Conservation (phyloP, 441 rosid genomes). For the Isatis lusitanica region DNA sequence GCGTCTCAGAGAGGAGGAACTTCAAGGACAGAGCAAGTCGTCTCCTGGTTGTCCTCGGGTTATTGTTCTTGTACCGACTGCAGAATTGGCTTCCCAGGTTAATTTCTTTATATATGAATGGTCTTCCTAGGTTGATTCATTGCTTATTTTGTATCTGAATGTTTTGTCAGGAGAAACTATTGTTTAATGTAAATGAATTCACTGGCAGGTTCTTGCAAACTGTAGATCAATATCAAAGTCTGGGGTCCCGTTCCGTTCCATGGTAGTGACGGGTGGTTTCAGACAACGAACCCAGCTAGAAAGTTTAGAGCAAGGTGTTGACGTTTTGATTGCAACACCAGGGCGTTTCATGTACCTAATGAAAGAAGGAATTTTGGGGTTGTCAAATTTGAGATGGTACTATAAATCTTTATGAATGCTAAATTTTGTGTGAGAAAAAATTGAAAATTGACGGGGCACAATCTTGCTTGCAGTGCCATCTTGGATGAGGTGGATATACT, state of each 20-base stretch:
- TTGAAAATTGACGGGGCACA: neutral
- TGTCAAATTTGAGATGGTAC: conserved; percentile 75
- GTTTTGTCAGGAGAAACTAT: conserved; percentile 7
- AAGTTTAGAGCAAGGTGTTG: conserved; percentile 74
- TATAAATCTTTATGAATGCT: conserved; percentile 2
- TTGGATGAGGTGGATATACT: conserved; percentile 93
- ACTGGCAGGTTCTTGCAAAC: conserved; percentile 73
- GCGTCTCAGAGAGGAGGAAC: conserved; percentile 84
- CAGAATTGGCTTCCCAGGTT: conserved; percentile 96
- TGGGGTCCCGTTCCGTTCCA: conserved; percentile 88
- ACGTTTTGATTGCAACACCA: conserved; percentile 83
- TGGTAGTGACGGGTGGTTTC: conserved; percentile 90
- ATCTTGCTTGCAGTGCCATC: conserved; percentile 57
- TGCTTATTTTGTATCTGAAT: conserved; percentile 6
- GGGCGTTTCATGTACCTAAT: conserved; percentile 84
- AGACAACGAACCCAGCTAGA: conserved; percentile 84
- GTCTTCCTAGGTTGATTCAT: conserved; percentile 23
- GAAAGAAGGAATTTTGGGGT: conserved; percentile 66
- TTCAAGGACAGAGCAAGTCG: conserved; percentile 59
- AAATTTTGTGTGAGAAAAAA: neutral
- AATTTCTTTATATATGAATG: conserved; percentile 11
- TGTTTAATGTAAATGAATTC: conserved; percentile 29
- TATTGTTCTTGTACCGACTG: conserved; percentile 81
- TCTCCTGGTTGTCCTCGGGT: conserved; percentile 67
- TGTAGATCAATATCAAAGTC: conserved; percentile 79